A percentile compares a stretch with the other conserved stretches of the same genome.
These are phyloP conservation scores for Obelidium mucronatum DNA, from an alignment of 192 early-diverging fungal species.

Conservation along the genomic window DNA sequence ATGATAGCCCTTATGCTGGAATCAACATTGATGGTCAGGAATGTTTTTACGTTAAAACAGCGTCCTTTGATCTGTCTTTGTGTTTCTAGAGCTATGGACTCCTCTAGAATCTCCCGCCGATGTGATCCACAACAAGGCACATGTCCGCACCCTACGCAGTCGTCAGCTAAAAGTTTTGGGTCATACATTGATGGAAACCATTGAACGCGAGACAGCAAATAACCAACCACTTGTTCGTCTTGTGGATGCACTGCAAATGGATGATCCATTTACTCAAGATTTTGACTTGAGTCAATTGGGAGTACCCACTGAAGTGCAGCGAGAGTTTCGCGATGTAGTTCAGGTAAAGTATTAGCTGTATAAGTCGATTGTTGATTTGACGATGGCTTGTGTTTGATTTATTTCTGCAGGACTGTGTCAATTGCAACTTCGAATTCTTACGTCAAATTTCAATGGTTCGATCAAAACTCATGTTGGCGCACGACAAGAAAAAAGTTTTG, in stretches of 20 bases:
- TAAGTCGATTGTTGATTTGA: not conserved
- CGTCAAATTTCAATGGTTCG: constrained; percentile 29
- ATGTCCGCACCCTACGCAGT: constrained; percentile 63
- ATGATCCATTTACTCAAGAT: constrained; percentile 35
- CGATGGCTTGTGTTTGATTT: not conserved
- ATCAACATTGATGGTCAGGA: constrained; percentile 44
- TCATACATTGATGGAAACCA: constrained; percentile 66
- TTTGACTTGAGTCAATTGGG: constrained; percentile 28
- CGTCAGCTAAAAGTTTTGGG: constrained; percentile 63
- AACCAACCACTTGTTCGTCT: constrained; percentile 32
- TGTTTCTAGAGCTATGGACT: constrained; percentile 36
- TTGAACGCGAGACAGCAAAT: constrained; percentile 64
- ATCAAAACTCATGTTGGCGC: constrained; percentile 36
- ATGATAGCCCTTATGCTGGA: constrained; percentile 33
- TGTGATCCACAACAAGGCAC: constrained; percentile 59
- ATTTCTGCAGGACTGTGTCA: constrained; percentile 26
- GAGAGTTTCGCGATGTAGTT: constrained; percentile 38
- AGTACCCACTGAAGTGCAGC: constrained; percentile 26
- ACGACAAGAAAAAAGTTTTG: constrained; percentile 38
- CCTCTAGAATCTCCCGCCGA: constrained; percentile 68
- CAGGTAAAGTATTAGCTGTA: constrained; percentile 8
- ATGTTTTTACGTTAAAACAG: too few relatives aligned
- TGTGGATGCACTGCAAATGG: constrained; percentile 33
- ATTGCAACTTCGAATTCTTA: constrained; percentile 33
- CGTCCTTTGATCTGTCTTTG: too few relatives aligned